A percentile compares a stretch with the other conserved stretches of the same genome.
Conservation (phyloP, 495 filamentous ascomycete genomes). For the Penicillium psychrofluorescens region DNA sequence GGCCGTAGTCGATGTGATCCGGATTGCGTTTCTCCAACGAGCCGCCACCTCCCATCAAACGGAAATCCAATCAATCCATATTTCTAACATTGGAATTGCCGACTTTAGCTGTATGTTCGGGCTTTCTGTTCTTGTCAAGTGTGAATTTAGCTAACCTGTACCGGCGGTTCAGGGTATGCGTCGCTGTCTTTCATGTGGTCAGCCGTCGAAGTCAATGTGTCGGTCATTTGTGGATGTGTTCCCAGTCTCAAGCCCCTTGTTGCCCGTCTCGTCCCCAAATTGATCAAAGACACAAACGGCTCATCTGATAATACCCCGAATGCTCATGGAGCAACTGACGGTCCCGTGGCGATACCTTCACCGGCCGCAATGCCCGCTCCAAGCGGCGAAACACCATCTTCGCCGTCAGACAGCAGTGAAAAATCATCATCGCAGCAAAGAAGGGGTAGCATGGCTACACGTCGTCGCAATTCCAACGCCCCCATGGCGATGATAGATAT, state of each 20-base stretch:
- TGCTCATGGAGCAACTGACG: conserved; percentile 8
- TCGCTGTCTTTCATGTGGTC: conserved; percentile 89
- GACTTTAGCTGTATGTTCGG: conserved; percentile 49
- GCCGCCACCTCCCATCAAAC: conserved; percentile 43
- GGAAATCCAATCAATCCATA: conserved; percentile 22
- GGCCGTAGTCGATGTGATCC: conserved; percentile 77
- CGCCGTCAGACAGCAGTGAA: conserved; percentile 7
- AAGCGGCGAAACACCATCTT: not conserved
- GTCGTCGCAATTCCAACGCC: conserved; percentile 5
- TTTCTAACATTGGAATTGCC: conserved; percentile 21
- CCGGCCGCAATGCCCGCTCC: conserved; percentile 1
- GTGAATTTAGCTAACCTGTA: not conserved
- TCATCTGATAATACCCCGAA: conserved; percentile 10
- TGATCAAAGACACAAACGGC: conserved; percentile 51
- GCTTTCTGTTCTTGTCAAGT: not conserved
- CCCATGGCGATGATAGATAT: conserved; percentile 30
- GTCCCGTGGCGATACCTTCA: conserved; percentile 6
- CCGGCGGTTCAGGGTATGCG: conserved; percentile 52
- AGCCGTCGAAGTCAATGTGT: conserved; percentile 81
- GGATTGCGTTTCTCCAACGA: conserved; percentile 82
- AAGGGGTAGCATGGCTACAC: conserved; percentile 5
- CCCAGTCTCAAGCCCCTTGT: conserved; percentile 84
- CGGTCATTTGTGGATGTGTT: conserved; percentile 81
- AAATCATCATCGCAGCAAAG: conserved; percentile 10
- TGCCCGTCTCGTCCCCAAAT: conserved; percentile 62